phyloP scores from a whole-genome alignment of 2,329 filamentous ascomycete species.

The Colletotrichum aenigma region DNA sequence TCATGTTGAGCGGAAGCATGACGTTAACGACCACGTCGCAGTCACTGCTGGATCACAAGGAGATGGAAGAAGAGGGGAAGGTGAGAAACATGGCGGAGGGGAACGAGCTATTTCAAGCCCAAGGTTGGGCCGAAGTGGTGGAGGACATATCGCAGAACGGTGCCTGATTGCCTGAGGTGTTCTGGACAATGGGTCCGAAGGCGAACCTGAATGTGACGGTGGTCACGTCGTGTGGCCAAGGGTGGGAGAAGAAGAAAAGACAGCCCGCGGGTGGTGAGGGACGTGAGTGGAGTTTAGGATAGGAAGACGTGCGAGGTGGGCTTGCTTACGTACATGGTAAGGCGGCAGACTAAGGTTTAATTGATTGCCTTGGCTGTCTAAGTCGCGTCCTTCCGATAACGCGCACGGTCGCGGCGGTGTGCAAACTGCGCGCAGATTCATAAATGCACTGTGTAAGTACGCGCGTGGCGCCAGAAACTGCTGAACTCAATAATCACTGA shows the following conservation, averaged over 20 bases:
- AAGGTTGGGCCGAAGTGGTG: neutral
- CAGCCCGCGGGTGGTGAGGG: neutral
- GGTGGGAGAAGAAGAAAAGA: neutral
- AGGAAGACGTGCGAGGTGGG: neutral
- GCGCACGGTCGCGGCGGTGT: neutral
- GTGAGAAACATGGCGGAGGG: neutral
- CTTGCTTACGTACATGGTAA: neutral
- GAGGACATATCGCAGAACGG: neutral
- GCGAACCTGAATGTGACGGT: neutral
- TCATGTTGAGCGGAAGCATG: neutral
- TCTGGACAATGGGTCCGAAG: neutral
- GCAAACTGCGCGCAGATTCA: neutral
- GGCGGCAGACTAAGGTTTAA: neutral
- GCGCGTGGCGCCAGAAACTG: neutral
- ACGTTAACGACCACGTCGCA: neutral
- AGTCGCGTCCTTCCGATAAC: neutral
- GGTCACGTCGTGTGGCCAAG: neutral
- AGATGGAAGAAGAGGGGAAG: neutral
- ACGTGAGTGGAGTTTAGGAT: neutral
- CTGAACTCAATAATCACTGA: neutral
- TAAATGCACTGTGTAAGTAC: neutral
- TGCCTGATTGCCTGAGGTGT: neutral
- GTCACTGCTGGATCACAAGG: neutral
- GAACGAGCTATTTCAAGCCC: neutral
- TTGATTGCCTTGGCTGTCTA: neutral